Evolutionary conservation across 768 basidiomycete species (phyloP), one percentile per base, ranked within the genome.

Genomic region (Serendipita sp.): DNA sequence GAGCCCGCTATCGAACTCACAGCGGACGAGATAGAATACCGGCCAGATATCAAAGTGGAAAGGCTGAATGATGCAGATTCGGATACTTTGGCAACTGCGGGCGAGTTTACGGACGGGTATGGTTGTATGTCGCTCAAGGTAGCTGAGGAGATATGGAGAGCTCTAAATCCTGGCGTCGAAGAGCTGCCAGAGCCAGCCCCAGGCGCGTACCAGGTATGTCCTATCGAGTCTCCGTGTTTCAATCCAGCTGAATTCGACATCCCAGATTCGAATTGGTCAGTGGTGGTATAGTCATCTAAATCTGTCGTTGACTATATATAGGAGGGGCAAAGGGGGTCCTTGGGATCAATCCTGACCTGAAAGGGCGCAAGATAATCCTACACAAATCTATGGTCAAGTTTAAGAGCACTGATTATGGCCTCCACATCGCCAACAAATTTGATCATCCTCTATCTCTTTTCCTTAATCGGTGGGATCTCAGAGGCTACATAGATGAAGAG

Each of bases 331-430:
- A 86, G 69, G 84, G 62, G 28, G 62, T 83, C 78, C 62, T 81
- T 22, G 81, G 79, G 30, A 79, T 87, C 7, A 81, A 88, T 65
- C 69, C 82, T 65, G 74, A 61, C 2, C 71, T 86, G 4, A 13
- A 63, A 14, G 85, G 81, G 5, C 73, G 75, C n/a, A 72, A 73
- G 2, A 75, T 87, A 31, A 73, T 75, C 44, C 70, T 85, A 1
- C 72, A 84, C 4, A 76, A 74, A 1, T 84, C 82, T 0, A 86
- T 86, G 84, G 77, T 79, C 66, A 88, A 90, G 70, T 88, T 88
- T 65, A 73, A 79, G 30, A 76, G 77, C 1, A 75, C 75, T 0
- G 67, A 75, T 22, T 77, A 67, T 2, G 74, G 74, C 3, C 76
- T 87, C 13, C 84, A 88, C 69, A 81, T 88, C 48, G 85, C 86